Evolutionary conservation across 768 basidiomycete species (phyloP).

Genomic region (Stropharia rugosoannulata): DNA sequence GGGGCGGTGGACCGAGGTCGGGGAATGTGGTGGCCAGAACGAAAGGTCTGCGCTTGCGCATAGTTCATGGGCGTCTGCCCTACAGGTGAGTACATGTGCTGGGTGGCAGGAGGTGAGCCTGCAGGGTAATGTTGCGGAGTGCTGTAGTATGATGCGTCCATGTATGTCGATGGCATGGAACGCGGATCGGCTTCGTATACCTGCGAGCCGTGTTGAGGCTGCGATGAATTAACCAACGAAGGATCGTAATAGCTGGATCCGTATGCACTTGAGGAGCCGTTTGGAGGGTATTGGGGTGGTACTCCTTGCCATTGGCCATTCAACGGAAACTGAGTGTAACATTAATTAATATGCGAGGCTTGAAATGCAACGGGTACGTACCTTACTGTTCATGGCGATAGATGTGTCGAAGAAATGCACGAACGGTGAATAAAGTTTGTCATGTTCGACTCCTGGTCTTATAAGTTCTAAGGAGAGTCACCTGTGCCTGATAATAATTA

Average conservation of each 20-base stretch:
- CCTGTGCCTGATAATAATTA: constrained; percentile 27
- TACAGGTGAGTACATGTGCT: constrained; percentile 25
- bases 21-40: constrained; percentile 22
- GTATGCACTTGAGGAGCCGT: constrained; percentile 19
- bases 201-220: constrained; percentile 20
- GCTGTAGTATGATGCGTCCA: constrained; percentile 24
- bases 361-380: constrained; percentile 9
- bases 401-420: constrained; percentile 3
- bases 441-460: constrained; percentile 17
- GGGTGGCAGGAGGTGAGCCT: constrained; percentile 18
- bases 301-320: constrained; percentile 33
- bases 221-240: constrained; percentile 15
- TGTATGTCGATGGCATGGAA: constrained; percentile 17
- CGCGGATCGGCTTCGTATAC: constrained; percentile 15
- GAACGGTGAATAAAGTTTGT: constrained; percentile 14
- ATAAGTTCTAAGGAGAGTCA: constrained; percentile 17
- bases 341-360: constrained; percentile 14
- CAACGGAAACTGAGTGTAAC: constrained; percentile 29
- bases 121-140: constrained; percentile 20
- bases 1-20: constrained; percentile 32
- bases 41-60: constrained; percentile 18
- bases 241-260: constrained; percentile 23
- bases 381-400: constrained; percentile 24
- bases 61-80: constrained; percentile 18
- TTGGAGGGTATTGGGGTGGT: constrained; percentile 29